A percentile compares a stretch with the other conserved stretches of the same genome.
Conservation (phyloP, 2,329 filamentous ascomycete genomes). For the Ophiocordyceps unilateralis region DNA sequence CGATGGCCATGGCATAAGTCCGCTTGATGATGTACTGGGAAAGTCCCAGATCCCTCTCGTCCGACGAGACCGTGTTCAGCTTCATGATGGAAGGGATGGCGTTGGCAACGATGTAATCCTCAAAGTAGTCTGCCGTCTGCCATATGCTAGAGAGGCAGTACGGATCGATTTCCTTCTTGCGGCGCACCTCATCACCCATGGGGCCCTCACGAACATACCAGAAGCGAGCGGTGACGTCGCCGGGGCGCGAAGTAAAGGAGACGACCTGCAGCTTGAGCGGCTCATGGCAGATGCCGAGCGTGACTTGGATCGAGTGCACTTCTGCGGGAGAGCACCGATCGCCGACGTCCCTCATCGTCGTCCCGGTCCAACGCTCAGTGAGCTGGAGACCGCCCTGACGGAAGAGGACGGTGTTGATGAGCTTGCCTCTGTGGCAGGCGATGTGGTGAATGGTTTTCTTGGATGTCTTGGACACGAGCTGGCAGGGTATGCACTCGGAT, state of each 20-base stretch:
- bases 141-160: conserved; percentile 24
- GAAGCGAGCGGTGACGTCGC: conserved; percentile 20
- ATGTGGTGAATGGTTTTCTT: conserved; percentile 29
- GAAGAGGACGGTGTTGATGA: conserved; percentile 22
- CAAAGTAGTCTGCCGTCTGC: conserved; percentile 15
- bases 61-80: conserved; percentile 1
- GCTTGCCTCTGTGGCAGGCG: conserved; percentile 25
- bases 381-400: conserved; percentile 25
- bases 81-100: conserved; percentile 12
- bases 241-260: conserved; percentile 18
- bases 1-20: conserved; percentile 8
- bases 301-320: conserved; percentile 18
- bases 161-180: conserved; percentile 15
- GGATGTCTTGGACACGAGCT: conserved; percentile 18
- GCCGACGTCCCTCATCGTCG: conserved; percentile 21
- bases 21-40: conserved; percentile 5
- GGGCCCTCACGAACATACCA: conserved; percentile 17
- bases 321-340: conserved; percentile 12
- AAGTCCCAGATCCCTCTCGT: neutral
- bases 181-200: conserved; percentile 4
- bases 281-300: conserved; percentile 17
- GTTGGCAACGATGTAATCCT: conserved; percentile 17
- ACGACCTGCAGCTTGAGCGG: conserved; percentile 23
- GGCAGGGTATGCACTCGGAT: conserved; percentile 23
- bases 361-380: conserved; percentile 24